Percentiles rank a stretch among this genome's conserved stretches.
Conservation (phyloP, 148 eudicot genomes). For the Linanthus parryae region DNA sequence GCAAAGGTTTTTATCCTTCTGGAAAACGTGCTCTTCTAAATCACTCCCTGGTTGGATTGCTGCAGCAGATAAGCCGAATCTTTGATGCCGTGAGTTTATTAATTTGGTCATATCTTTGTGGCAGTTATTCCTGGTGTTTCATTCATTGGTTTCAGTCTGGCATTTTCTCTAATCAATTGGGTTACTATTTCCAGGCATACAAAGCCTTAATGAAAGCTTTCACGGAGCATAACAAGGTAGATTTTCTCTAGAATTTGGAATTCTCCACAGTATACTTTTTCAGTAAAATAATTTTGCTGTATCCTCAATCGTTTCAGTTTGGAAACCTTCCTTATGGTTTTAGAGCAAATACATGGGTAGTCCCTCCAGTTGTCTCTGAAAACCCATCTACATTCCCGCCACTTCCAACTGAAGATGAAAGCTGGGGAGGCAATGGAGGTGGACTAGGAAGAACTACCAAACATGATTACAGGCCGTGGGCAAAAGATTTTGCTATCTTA, state of each 20-base stretch:
- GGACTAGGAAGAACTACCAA: slow-evolving; percentile 71
- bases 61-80: slow-evolving; percentile 69
- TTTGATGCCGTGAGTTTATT: slow-evolving; percentile 64
- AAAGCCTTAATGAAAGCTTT: slow-evolving; percentile 85
- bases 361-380: slow-evolving; percentile 74
- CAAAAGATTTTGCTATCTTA: slow-evolving; percentile 66
- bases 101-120: neutral
- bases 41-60: slow-evolving; percentile 65
- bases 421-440: slow-evolving; percentile 96
- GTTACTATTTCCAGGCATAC: slow-evolving; percentile 79
- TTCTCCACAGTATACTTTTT: neutral
- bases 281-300: slow-evolving; percentile 6
- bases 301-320: slow-evolving; percentile 48
- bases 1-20: slow-evolving; percentile 76
- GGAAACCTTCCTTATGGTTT: slow-evolving; percentile 96
- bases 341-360: slow-evolving; percentile 91
- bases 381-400: slow-evolving; percentile 61
- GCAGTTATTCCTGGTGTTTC: neutral
- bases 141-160: neutral
- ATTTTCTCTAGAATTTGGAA: neutral
- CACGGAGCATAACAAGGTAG: slow-evolving; percentile 79
- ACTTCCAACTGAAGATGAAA: slow-evolving; percentile 83
- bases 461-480: slow-evolving; percentile 66
- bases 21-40: slow-evolving; percentile 54
- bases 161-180: no score